These are phyloP conservation scores for Mollisiaceae sp. DNA, from an alignment of 2,329 filamentous ascomycete species.

Conservation along the genomic window DNA sequence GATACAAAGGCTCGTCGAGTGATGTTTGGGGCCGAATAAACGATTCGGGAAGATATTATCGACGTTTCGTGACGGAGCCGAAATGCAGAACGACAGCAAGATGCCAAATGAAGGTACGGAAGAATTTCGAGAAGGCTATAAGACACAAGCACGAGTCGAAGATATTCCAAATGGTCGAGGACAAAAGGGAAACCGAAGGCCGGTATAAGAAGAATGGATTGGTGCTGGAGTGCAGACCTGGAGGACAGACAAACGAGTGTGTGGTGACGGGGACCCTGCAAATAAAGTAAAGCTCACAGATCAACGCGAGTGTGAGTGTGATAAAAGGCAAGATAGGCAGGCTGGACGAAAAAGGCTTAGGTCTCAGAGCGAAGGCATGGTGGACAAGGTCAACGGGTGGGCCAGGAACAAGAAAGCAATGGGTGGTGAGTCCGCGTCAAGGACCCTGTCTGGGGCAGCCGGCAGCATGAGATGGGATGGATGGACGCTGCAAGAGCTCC, in stretches of 20 bases:
- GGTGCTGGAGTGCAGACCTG: constrained; percentile 38
- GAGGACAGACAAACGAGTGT: constrained; percentile 39
- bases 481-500: constrained; percentile 10
- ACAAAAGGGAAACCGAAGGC: constrained; percentile 43
- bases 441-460: constrained; percentile 36
- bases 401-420: constrained; percentile 37
- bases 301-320: constrained; percentile 38
- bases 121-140: constrained; percentile 41
- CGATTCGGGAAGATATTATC: constrained; percentile 34
- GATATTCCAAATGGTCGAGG: constrained; percentile 42
- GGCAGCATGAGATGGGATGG: constrained; percentile 36
- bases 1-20: constrained; percentile 41
- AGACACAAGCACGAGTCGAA: constrained; percentile 43
- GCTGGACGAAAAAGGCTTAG: constrained; percentile 34
- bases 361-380: constrained; percentile 29
- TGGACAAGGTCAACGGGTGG: constrained; percentile 22
- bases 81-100: constrained; percentile 40
- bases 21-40: constrained; percentile 27
- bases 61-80: constrained; percentile 34
- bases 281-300: constrained; percentile 43
- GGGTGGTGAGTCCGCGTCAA: constrained; percentile 27
- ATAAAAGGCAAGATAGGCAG: constrained; percentile 42
- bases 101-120: constrained; percentile 45
- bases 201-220: constrained; percentile 43
- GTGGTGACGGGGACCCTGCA: constrained; percentile 42